Percentiles rank a stretch among this genome's conserved stretches.
Evolutionary conservation across 108 stramenopile species (phyloP).

Genomic region (Seminavis robusta): DNA sequence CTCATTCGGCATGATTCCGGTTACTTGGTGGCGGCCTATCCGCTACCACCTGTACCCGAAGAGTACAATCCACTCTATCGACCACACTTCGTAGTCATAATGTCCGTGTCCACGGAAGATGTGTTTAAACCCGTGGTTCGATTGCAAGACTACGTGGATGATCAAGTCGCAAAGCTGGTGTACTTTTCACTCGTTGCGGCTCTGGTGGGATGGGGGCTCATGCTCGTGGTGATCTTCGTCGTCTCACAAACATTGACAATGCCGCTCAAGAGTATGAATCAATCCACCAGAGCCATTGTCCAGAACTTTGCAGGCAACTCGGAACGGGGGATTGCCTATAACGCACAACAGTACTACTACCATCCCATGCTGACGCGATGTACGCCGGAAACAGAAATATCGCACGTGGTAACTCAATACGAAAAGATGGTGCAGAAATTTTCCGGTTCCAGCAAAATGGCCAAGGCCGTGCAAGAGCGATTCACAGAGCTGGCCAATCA

Average conservation of each 20-base stretch:
- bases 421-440: constrained; percentile 21
- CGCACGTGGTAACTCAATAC: constrained; percentile 31
- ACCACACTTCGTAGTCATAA: constrained; percentile 27
- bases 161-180: too few relatives aligned
- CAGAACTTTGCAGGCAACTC: constrained; percentile 33
- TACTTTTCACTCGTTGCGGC: too few relatives aligned
- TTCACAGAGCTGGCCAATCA: constrained; percentile 11
- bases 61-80: constrained; percentile 27
- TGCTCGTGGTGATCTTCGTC: constrained; percentile 22
- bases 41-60: constrained; percentile 33
- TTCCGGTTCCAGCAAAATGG: too few relatives aligned
- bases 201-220: constrained; percentile 16
- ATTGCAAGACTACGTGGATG: constrained; percentile 17
- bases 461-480: constrained; percentile 19
- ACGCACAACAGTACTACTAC: too few relatives aligned
- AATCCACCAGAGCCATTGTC: constrained; percentile 22
- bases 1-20: constrained; percentile 2
- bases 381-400: constrained; percentile 50
- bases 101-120: constrained; percentile 17
- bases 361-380: too few relatives aligned
- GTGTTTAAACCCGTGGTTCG: constrained; percentile 7
- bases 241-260: constrained; percentile 24
- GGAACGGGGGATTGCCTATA: too few relatives aligned
- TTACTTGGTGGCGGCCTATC: constrained; percentile 19
- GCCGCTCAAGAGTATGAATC: constrained; percentile 31